Conservation (phyloP, 768 basidiomycete species). For the Chalciporus chontae region DNA sequence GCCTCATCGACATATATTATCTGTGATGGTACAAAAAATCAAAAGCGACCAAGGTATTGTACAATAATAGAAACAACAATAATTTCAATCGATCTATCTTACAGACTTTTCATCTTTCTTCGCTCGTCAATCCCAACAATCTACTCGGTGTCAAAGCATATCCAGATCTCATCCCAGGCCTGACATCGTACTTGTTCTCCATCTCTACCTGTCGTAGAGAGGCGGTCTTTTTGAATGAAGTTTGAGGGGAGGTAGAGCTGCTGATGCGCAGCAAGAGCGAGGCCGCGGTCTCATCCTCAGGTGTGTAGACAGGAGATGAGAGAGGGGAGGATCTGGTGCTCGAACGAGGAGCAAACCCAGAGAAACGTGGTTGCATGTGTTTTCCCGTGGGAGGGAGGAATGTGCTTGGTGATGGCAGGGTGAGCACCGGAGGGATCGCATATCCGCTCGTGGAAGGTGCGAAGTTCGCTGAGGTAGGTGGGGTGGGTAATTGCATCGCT, state of each 20-base stretch:
- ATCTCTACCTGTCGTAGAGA: background rate
- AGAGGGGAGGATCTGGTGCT: slow-evolving; percentile 20
- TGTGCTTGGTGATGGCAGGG: slow-evolving; percentile 34
- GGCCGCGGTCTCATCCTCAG: slow-evolving; percentile 70
- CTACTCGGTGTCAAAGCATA: slow-evolving; percentile 27
- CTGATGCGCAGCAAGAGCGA: slow-evolving; percentile 65
- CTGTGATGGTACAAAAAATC: background rate
- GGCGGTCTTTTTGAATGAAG: background rate
- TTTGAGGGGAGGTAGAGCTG: slow-evolving; percentile 29
- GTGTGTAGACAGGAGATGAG: slow-evolving; percentile 29
- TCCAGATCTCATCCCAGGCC: background rate
- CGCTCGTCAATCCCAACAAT: slow-evolving; percentile 19
- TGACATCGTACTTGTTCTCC: background rate
- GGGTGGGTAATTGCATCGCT: slow-evolving; percentile 46
- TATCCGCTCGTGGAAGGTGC: slow-evolving; percentile 34
- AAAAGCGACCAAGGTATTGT: background rate
- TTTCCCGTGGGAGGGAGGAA: slow-evolving; percentile 7
- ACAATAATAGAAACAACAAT: background rate
- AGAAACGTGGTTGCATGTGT: slow-evolving; percentile 22
- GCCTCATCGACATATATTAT: background rate
- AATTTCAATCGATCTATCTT: background rate
- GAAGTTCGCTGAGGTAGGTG: slow-evolving; percentile 53
- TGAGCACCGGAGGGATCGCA: slow-evolving; percentile 40
- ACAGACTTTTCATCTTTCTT: slow-evolving; percentile 8
- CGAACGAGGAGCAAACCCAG: slow-evolving; percentile 18